Evolutionary conservation across 1,284 basidiomycete genomes (phyloP).

Genomic region (Irpex sp.): DNA sequence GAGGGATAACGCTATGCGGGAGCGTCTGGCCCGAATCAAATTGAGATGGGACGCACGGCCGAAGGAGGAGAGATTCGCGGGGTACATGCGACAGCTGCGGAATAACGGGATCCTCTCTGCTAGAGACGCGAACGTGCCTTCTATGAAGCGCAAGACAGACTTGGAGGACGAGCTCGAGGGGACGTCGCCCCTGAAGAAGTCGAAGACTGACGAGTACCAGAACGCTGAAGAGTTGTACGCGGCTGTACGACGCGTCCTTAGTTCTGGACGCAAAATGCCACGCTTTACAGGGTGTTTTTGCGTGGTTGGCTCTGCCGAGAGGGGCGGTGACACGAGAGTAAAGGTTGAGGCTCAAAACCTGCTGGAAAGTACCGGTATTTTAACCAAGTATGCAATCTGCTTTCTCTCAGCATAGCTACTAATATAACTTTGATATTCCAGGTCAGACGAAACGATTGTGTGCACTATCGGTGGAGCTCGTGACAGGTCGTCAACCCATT

Average conservation of each 20-base stretch:
- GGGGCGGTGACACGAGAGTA: neutral
- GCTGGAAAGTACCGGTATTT: neutral
- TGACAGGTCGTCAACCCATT: too few species aligned
- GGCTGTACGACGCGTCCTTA: neutral
- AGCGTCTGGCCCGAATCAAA: neutral
- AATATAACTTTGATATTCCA: too few species aligned
- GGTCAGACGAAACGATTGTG: too few species aligned
- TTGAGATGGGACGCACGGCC: neutral
- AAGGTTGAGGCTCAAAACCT: neutral
- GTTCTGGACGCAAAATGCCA: neutral
- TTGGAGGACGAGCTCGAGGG: neutral
- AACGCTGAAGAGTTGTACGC: neutral
- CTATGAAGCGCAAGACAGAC: neutral
- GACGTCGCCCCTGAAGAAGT: neutral
- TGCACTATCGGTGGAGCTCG: too few species aligned
- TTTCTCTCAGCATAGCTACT: too few species aligned
- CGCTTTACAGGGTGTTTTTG: neutral
- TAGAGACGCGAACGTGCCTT: neutral
- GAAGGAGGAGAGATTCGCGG: neutral
- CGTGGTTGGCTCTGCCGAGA: neutral
- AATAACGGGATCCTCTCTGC: neutral
- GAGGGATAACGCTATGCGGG: neutral
- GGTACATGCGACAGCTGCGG: neutral
- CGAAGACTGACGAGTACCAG: neutral
- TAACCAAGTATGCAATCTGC: neutral